Percentiles rank a stretch among this genome's conserved stretches.
Evolutionary conservation across 2,329 filamentous ascomycete species (phyloP).

Genomic region (Colletotrichum chlorophyti): DNA sequence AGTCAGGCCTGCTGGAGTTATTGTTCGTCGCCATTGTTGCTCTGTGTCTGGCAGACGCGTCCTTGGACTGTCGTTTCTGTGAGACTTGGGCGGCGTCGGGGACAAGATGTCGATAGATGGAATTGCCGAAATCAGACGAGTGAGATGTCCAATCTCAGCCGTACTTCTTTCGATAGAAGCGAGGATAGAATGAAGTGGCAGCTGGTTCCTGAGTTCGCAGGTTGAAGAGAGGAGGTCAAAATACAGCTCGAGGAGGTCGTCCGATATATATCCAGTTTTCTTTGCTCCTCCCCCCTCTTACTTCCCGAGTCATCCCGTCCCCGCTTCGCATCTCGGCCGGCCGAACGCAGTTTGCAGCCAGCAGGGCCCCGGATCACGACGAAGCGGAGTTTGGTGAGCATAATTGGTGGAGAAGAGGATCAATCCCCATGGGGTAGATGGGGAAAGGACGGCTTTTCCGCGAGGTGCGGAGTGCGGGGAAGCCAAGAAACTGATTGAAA

Average conservation of each 20-base stretch:
- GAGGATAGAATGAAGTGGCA: neutral
- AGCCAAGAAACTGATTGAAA: slow-evolving; percentile 15
- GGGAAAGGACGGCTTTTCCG: slow-evolving; percentile 22
- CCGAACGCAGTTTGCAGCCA: slow-evolving; percentile 5
- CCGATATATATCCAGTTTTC: slow-evolving; percentile 5
- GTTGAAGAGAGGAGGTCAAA: neutral
- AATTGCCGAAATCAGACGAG: neutral
- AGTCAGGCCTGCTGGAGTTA: neutral
- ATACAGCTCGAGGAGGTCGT: neutral
- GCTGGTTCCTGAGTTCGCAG: neutral
- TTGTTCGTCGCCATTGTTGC: slow-evolving; percentile 1
- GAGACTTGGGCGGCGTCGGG: too few relatives aligned
- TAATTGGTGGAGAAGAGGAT: slow-evolving; percentile 20
- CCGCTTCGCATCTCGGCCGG: neutral
- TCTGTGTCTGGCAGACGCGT: neutral
- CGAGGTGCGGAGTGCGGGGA: slow-evolving; percentile 23
- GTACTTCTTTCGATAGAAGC: neutral
- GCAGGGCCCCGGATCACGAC: neutral
- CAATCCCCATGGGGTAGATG: slow-evolving; percentile 23
- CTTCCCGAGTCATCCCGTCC: neutral
- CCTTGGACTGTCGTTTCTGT: neutral
- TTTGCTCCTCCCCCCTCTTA: too few relatives aligned
- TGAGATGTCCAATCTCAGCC: neutral
- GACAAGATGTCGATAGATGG: neutral
- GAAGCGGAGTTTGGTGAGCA: slow-evolving; percentile 4